Base-by-base conservation (phyloP, 148 eudicot genomes). In the Dianthus caryophyllus region DNA sequence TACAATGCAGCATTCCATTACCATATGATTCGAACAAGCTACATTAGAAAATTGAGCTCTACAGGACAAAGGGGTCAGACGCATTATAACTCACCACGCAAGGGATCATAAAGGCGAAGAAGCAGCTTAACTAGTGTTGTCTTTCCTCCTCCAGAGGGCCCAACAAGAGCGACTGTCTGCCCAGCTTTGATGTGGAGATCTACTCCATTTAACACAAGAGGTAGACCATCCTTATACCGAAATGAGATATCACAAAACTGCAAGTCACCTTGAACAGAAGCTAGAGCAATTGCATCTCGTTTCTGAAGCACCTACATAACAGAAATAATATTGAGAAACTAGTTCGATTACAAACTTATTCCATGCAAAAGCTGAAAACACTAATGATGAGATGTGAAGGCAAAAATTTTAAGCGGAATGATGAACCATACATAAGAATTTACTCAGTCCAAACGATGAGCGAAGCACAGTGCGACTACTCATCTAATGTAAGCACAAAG, bases 91-190 rank as follows among this genome's bases (percentile, higher is more conserved):
- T 71, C 72, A 88, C 99, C 99, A 76, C 41, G 73, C 66, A 86
- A 62, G 73, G 99, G 92, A 82, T 94, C 90, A 85, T 94, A 84
- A 44, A 94, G 92, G 76, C 99, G 96, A 82, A 94, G 97, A 49
- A 94, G 92, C 61, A 94, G 86, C 75, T 94, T 94, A 51, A 80
- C 83, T 62, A 90, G 81, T 18, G 99, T 94, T 14, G 97, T 86
- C 73, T 94, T 94, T 69, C 99, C 99, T 63, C 99, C 99, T 66
- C 99, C 99, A 51, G 99, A 94, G 24, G 97, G 93, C 64, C 99
- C 99, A 77, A 90, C 87, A 68, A 94, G 82, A 78, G 97, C 99
- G 75, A 94, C 81, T 41, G 90, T 90, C 79, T 90, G 96, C 48
- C 99, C 99, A 64, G 97, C 82, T 73, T 81, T 85, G 44, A 94